These are phyloP conservation scores for Sphagnum fallax DNA, from an alignment of 228 moss, liverwort and hornwort species.

Conservation along the genomic window DNA sequence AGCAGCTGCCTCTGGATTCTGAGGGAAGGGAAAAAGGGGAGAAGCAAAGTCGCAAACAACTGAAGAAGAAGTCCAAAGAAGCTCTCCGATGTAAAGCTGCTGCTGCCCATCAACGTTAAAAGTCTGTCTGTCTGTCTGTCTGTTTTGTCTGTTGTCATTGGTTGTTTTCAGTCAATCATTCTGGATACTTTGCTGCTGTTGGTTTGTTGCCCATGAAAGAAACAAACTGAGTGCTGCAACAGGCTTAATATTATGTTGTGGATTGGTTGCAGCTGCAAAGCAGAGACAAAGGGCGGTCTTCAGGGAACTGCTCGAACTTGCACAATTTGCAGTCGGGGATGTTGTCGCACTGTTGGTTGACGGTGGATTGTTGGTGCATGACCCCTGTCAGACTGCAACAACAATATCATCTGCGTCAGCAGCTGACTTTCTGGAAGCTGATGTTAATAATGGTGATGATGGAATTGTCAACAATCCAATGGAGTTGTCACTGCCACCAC, in stretches of 20 bases:
- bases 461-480: neutral
- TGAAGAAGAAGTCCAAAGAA: constrained; percentile 28
- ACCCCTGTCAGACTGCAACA: constrained; percentile 21
- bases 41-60: constrained; percentile 30
- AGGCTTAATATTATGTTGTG: too few relatives aligned
- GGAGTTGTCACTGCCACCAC: too few relatives aligned
- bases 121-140: neutral
- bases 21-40: constrained; percentile 18
- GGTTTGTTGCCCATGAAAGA: neutral
- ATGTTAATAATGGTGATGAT: constrained; percentile 9
- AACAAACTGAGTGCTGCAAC: neutral
- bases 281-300: constrained; percentile 44
- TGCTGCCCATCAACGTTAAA: too few relatives aligned
- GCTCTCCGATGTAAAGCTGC: constrained; percentile 31
- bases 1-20: constrained; percentile 12
- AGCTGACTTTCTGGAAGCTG: constrained; percentile 6
- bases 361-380: constrained; percentile 61
- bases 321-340: constrained; percentile 49
- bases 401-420: constrained; percentile 3
- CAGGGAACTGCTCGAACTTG: constrained; percentile 65
- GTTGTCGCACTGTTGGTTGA: constrained; percentile 55
- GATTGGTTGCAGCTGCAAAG: constrained; percentile 40
- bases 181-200: neutral
- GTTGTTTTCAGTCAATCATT: neutral
- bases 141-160: neutral